phyloP scores from a whole-genome alignment of 192 early-diverging fungal genomes.

The Spinellus fusiger region DNA sequence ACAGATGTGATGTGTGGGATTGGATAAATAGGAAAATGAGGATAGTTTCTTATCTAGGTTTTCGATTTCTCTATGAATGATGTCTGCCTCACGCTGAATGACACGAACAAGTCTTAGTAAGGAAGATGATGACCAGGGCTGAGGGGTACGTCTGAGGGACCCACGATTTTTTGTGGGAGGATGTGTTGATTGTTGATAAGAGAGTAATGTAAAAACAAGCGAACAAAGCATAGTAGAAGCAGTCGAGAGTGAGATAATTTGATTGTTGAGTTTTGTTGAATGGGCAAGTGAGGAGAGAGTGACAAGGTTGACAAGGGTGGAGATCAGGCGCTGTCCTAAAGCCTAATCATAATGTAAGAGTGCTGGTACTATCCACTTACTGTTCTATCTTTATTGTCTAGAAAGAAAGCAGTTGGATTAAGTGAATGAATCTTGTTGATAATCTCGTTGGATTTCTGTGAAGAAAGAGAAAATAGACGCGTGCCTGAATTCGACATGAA shows the following conservation, averaged over 20 bases:
- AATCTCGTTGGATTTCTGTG: background rate
- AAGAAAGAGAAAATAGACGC: background rate
- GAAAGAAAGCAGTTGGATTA: background rate
- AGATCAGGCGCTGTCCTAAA: background rate
- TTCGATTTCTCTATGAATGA: constrained; percentile 1
- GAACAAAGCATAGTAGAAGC: constrained; percentile 5
- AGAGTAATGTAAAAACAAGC: background rate
- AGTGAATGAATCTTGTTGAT: background rate
- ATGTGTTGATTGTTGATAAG: background rate
- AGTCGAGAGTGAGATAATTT: constrained; percentile 1
- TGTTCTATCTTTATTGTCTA: background rate
- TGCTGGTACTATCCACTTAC: background rate
- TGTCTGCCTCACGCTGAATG: background rate
- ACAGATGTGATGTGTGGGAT: background rate
- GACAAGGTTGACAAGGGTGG: background rate
- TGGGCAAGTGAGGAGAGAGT: background rate
- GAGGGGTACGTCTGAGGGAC: background rate
- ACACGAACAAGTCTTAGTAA: background rate
- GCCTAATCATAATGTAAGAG: background rate
- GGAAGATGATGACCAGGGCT: background rate
- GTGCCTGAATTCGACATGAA: background rate
- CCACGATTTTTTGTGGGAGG: background rate
- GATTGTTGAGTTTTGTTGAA: background rate
- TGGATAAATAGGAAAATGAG: background rate
- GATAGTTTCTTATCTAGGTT: background rate